phyloP scores from a whole-genome alignment of 495 filamentous ascomycete species.

The Penicillium macrosclerotiorum region DNA sequence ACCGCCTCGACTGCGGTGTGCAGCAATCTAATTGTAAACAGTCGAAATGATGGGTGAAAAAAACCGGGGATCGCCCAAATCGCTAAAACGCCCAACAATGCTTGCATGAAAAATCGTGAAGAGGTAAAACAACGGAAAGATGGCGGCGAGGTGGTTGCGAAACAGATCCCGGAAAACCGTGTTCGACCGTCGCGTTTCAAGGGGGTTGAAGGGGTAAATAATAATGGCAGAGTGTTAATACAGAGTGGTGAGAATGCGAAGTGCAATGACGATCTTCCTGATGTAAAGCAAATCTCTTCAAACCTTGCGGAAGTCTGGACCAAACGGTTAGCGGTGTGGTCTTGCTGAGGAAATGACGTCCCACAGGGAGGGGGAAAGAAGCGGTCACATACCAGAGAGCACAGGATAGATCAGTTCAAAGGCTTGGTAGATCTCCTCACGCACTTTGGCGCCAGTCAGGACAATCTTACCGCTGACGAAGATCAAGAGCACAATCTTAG shows the following conservation, averaged over 20 bases:
- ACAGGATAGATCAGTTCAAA: conserved; percentile 99
- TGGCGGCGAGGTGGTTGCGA: background rate
- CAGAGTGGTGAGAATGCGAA: conserved; percentile 43
- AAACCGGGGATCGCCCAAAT: conserved; percentile 34
- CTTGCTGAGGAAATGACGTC: background rate
- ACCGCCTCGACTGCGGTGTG: conserved; percentile 49
- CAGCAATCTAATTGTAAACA: conserved; percentile 52
- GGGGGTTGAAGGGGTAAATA: conserved; percentile 38
- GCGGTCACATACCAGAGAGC: conserved; percentile 67
- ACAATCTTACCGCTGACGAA: conserved; percentile 99
- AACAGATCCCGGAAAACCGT: conserved; percentile 8
- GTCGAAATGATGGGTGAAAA: conserved; percentile 20
- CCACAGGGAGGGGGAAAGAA: background rate
- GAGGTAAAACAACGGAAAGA: conserved; percentile 11
- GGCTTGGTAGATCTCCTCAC: conserved; percentile 97
- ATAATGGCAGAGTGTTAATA: conserved; percentile 54
- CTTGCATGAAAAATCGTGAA: conserved; percentile 45
- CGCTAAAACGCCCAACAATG: conserved; percentile 53
- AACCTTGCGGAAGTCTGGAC: conserved; percentile 65
- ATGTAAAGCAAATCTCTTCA: conserved; percentile 30
- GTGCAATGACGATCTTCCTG: conserved; percentile 29
- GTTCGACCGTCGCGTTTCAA: background rate
- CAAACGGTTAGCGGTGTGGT: conserved; percentile 22
- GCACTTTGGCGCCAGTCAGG: conserved; percentile 94
- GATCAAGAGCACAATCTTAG: conserved; percentile 97